Evolutionary conservation across 2,329 filamentous ascomycete species (phyloP).

Genomic region (Aspergillus costaricaensis): DNA sequence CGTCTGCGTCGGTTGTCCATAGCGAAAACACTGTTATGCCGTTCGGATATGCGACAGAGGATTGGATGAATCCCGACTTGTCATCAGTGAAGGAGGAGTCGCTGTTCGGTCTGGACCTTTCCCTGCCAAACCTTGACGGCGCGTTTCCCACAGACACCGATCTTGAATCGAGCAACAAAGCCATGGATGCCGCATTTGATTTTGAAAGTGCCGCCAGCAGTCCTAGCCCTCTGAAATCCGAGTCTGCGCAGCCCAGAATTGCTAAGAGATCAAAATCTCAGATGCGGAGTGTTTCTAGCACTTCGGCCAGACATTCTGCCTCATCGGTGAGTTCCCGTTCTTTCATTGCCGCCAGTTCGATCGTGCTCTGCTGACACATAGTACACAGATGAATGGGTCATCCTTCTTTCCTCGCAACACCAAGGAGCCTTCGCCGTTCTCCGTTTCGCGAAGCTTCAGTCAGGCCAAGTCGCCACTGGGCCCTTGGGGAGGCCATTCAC

Average conservation of each 20-base stretch:
- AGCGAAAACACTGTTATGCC: conserved; percentile 39
- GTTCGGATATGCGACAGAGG: conserved; percentile 37
- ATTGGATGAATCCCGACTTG: conserved; percentile 42
- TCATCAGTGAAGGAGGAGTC: conserved; percentile 41
- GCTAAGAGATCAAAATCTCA: conserved; percentile 30
- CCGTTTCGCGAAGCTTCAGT: conserved; percentile 30
- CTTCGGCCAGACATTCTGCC: conserved; percentile 25
- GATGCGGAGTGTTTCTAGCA: conserved; percentile 29
- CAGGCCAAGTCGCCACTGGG: conserved; percentile 37
- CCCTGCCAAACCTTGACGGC: conserved; percentile 36
- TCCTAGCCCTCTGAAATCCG: conserved; percentile 44
- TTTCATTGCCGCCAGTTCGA: not conserved
- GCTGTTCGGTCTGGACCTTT: conserved; percentile 43
- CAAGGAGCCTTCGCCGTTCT: conserved; percentile 42
- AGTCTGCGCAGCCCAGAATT: conserved; percentile 26
- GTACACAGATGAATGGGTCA: conserved; percentile 26
- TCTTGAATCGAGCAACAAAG: conserved; percentile 48
- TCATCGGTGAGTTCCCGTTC: conserved; percentile 32
- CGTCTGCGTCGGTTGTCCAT: conserved; percentile 42
- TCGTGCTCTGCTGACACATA: conserved; percentile 12
- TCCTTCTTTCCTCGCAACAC: conserved; percentile 39
- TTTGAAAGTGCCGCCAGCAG: conserved; percentile 52
- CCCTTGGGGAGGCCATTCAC: conserved; percentile 46
- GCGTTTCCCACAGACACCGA: conserved; percentile 38
- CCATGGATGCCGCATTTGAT: conserved; percentile 52